Percentiles rank a stretch among this genome's conserved stretches.
Conservation (phyloP, 106 monocot genomes). For the Platanthera zijinensis region DNA sequence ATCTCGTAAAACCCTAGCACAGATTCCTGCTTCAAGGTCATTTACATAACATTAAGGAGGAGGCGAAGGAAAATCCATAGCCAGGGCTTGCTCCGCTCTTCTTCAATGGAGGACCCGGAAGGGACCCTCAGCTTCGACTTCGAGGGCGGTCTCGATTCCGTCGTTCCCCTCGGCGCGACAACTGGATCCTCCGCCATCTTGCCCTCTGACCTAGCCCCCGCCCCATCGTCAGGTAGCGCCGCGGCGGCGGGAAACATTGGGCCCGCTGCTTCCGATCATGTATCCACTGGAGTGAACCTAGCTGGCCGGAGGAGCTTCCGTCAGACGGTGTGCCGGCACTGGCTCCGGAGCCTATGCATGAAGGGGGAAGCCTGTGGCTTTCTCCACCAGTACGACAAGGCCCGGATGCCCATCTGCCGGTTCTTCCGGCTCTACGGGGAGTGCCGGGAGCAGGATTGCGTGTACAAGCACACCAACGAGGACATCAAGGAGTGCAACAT, state of each 20-base stretch:
- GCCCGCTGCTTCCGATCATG: neutral
- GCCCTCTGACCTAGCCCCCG: constrained; percentile 8
- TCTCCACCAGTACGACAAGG: constrained; percentile 97
- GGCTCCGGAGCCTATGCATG: constrained; percentile 93
- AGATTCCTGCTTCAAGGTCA: neutral
- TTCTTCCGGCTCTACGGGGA: constrained; percentile 86
- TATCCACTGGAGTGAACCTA: constrained; percentile 6
- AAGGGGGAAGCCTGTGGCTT: constrained; percentile 96
- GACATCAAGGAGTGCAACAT: constrained; percentile 99
- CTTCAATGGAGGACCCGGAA: constrained; percentile 65
- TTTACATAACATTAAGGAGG: neutral
- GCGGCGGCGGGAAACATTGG: constrained; percentile 1
- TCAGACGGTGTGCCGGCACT: constrained; percentile 97
- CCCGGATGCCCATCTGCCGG: constrained; percentile 92
- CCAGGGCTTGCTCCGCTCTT: neutral
- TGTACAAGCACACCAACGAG: constrained; percentile 96
- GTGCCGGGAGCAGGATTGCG: constrained; percentile 98
- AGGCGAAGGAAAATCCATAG: neutral
- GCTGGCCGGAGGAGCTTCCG: constrained; percentile 68
- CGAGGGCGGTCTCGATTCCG: constrained; percentile 90
- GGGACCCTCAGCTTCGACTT: constrained; percentile 92
- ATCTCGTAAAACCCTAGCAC: neutral
- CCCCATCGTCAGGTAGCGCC: neutral
- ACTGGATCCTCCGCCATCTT: neutral
- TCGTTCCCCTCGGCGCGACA: constrained; percentile 18